These are phyloP conservation scores for Pythium aphanidermatum DNA, from an alignment of 352 stramenopile genomes.

Conservation along the genomic window DNA sequence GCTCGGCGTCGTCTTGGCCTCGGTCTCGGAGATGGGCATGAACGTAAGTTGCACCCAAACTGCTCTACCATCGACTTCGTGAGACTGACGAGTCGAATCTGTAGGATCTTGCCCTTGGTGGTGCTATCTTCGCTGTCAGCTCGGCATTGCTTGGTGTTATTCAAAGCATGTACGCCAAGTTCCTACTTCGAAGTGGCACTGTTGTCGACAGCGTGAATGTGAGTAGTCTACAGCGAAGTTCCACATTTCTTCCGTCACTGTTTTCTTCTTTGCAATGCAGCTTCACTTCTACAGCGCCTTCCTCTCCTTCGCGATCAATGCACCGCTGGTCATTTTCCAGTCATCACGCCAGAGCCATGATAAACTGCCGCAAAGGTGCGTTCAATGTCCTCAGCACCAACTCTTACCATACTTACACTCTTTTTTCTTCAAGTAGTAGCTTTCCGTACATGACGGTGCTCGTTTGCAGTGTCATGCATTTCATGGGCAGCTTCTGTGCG, in stretches of 20 bases:
- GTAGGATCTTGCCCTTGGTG: conserved; percentile 61
- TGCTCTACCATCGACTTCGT: too few species aligned
- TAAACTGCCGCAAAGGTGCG: conserved; percentile 42
- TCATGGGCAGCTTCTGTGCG: conserved; percentile 73
- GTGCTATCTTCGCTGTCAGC: conserved; percentile 61
- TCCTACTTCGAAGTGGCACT: conserved; percentile 67
- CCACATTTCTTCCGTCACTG: too few species aligned
- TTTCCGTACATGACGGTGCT: conserved; percentile 73
- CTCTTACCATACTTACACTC: conserved; percentile 9
- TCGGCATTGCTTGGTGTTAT: conserved; percentile 77
- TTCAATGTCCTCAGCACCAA: neutral
- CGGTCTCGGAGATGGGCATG: conserved; percentile 84
- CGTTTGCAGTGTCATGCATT: conserved; percentile 80
- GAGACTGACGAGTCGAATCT: conserved; percentile 1
- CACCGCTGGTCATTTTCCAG: conserved; percentile 61
- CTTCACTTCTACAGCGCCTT: conserved; percentile 85
- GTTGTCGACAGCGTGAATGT: conserved; percentile 81
- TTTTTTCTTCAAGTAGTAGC: conserved; percentile 22
- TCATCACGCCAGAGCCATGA: conserved; percentile 29
- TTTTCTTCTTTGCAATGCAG: conserved; percentile 17
- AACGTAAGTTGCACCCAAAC: conserved; percentile 33
- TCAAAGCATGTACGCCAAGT: conserved; percentile 86
- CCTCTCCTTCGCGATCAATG: conserved; percentile 81
- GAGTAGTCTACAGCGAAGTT: too few species aligned
- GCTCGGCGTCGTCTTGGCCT: conserved; percentile 73